Evolutionary conservation across 2,329 filamentous ascomycete genomes (phyloP).

Genomic region (Exutisphaerella laricina): DNA sequence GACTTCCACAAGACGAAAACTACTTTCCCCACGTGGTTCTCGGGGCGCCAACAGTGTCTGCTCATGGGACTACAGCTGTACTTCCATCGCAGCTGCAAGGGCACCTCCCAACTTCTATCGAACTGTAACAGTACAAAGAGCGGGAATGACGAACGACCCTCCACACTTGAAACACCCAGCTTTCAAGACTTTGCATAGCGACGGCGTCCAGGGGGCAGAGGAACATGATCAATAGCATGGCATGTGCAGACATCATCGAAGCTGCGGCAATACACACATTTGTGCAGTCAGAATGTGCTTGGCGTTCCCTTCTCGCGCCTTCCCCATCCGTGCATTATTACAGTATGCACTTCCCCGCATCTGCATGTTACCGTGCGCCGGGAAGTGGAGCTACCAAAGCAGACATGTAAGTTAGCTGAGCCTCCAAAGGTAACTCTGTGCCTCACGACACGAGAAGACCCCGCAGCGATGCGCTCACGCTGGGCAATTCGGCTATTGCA

Average conservation of each 20-base stretch:
- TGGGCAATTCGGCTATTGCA: not conserved
- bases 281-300: no score
- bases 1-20: no score
- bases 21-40: no score
- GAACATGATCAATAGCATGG: not conserved
- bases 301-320: no score
- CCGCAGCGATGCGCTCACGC: not conserved
- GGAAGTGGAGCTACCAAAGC: not conserved
- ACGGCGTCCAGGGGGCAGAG: constrained; percentile 11
- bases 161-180: constrained; percentile 4
- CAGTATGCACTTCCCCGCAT: not conserved
- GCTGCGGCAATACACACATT: no score
- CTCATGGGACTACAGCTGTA: constrained; percentile 2
- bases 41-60: no score
- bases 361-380: not conserved
- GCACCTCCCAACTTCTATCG: constrained; percentile 3
- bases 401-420: no score
- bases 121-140: constrained; percentile 18
- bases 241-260: constrained; percentile 2
- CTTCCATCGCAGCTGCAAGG: constrained; percentile 17
- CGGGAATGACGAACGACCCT: constrained; percentile 19
- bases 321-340: not conserved
- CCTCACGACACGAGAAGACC: not conserved
- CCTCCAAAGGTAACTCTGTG: not conserved
- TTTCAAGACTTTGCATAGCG: constrained; percentile 17